Percentiles rank a stretch among this genome's conserved stretches.
These are phyloP conservation scores for Candida frijolesensis DNA, from an alignment of 1,139 yeast species.

Conservation along the genomic window DNA sequence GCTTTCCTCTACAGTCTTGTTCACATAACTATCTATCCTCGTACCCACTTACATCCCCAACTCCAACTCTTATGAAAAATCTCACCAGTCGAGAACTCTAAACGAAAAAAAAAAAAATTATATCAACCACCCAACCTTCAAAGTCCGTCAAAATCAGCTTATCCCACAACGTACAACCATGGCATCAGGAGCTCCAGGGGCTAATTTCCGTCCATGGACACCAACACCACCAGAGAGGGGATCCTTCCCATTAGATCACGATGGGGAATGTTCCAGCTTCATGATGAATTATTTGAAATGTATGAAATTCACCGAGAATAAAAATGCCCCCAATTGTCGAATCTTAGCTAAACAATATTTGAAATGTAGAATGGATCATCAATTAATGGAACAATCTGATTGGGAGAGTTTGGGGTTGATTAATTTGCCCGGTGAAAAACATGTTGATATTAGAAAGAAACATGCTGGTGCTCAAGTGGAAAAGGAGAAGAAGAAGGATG, in stretches of 20 bases:
- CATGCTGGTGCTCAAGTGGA: background rate
- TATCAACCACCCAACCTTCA: no score
- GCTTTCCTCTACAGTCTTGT: no score
- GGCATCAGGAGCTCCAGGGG: slow-evolving; percentile 20
- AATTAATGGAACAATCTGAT: slow-evolving; percentile 78
- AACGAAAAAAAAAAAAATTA: no score
- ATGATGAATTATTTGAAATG: slow-evolving; percentile 81
- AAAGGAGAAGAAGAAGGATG: slow-evolving; percentile 1
- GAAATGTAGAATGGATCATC: slow-evolving; percentile 87
- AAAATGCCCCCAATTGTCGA: slow-evolving; percentile 89
- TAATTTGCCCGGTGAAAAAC: slow-evolving; percentile 52
- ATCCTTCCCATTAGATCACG: slow-evolving; percentile 93
- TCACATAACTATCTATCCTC: no score
- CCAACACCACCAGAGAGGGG: slow-evolving; percentile 98
- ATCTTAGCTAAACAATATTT: slow-evolving; percentile 78
- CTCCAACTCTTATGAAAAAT: no score
- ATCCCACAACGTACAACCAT: background rate
- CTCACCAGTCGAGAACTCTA: no score
- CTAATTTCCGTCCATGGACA: slow-evolving; percentile 53
- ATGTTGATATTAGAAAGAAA: slow-evolving; percentile 29
- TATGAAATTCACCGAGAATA: slow-evolving; percentile 73
- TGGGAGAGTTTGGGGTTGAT: slow-evolving; percentile 81
- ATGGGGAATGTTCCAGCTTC: slow-evolving; percentile 75
- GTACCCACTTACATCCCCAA: no score
- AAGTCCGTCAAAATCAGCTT: no score